Conservation (phyloP, 2,329 filamentous ascomycete species). For the Verticillium nubilum region DNA sequence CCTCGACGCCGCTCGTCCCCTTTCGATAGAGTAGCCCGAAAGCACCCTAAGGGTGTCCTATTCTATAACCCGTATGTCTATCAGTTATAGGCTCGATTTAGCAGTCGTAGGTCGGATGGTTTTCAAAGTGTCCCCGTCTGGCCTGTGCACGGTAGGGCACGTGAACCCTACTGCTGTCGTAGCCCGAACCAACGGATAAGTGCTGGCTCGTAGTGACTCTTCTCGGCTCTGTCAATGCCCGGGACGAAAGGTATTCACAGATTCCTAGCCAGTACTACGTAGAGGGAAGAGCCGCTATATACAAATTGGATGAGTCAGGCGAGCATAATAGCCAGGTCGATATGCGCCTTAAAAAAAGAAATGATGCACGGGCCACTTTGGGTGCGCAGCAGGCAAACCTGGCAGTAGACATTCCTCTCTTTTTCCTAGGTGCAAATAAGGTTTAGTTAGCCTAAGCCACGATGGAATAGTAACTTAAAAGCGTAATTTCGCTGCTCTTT, state of each 20-base stretch:
- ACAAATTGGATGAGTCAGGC: too few species aligned
- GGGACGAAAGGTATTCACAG: not conserved
- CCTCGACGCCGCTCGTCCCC: not conserved
- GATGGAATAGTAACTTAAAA: too few species aligned
- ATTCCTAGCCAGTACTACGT: not conserved
- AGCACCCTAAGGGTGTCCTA: not conserved
- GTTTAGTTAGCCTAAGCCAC: too few species aligned
- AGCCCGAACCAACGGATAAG: not conserved
- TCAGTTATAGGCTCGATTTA: not conserved
- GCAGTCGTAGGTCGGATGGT: not conserved
- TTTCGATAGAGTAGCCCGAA: not conserved
- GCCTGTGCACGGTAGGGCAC: not conserved
- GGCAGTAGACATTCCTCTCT: too few species aligned
- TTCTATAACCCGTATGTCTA: not conserved
- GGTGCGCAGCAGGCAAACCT: too few species aligned
- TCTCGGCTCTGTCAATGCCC: not conserved
- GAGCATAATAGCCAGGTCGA: too few species aligned
- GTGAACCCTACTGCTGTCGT: not conserved
- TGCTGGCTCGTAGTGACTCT: not conserved
- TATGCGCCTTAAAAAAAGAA: too few species aligned
- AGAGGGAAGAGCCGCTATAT: not conserved
- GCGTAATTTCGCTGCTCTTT: too few species aligned
- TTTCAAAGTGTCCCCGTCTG: not conserved
- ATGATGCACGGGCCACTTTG: too few species aligned
- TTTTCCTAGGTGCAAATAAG: too few species aligned